These are phyloP conservation scores for Botryosphaeria dothidea DNA, from an alignment of 2,329 filamentous ascomycete genomes.

Conservation along the genomic window DNA sequence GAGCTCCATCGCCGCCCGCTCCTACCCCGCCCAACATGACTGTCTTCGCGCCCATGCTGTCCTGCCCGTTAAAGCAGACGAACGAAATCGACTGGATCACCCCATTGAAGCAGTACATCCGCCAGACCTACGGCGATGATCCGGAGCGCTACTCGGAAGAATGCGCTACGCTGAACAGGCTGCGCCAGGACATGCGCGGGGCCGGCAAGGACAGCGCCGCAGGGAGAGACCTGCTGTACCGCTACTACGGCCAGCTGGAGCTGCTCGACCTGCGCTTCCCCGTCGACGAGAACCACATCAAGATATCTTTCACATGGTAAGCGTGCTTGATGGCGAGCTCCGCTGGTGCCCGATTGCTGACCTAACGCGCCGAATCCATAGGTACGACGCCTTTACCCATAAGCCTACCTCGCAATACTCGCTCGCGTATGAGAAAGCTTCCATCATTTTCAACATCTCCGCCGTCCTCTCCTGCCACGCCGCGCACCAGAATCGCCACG, in stretches of 20 bases:
- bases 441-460: conserved; percentile 99
- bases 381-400: conserved; percentile 99
- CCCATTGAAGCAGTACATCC: conserved; percentile 90
- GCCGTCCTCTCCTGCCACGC: conserved; percentile 96
- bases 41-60: conserved; percentile 86
- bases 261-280: conserved; percentile 92
- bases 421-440: conserved; percentile 95
- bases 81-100: conserved; percentile 98
- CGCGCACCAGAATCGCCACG: conserved; percentile 85
- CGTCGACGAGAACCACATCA: conserved; percentile 98
- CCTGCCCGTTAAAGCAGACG: conserved; percentile 85
- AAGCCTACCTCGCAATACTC: conserved; percentile 97
- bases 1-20: conserved; percentile 9
- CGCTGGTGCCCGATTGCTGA: neutral
- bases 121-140: conserved; percentile 92
- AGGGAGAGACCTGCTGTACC: conserved; percentile 88
- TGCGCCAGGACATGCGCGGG: conserved; percentile 97
- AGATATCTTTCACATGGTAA: conserved; percentile 97
- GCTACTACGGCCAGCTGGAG: conserved; percentile 97
- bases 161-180: conserved; percentile 87
- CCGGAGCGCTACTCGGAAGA: conserved; percentile 95
- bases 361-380: conserved; percentile 37
- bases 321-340: conserved; percentile 20
- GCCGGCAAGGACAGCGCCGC: conserved; percentile 95
- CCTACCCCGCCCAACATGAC: conserved; percentile 28